A percentile compares a stretch with the other conserved stretches of the same genome.
phyloP scores from a whole-genome alignment of 768 basidiomycete genomes.

The Omphalotus guepiniiformis region DNA sequence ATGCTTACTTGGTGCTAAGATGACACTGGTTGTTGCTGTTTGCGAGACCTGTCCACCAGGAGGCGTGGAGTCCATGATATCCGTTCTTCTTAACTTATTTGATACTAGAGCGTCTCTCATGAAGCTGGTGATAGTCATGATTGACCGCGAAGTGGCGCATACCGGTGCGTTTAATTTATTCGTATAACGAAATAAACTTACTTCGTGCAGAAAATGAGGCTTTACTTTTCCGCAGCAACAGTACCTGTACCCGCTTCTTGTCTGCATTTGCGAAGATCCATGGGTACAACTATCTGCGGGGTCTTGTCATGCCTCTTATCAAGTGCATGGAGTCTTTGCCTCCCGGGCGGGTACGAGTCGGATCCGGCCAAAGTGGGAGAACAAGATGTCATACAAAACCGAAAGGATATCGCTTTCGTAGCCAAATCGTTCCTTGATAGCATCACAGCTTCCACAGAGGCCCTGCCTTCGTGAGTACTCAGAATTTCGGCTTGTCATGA shows the following conservation, averaged over 20 bases:
- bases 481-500: too few species aligned
- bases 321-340: slow-evolving; percentile 71
- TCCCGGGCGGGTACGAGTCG: slow-evolving; percentile 70
- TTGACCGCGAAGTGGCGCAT: slow-evolving; percentile 77
- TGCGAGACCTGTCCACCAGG: slow-evolving; percentile 78
- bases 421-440: slow-evolving; percentile 73
- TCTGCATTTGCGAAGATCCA: slow-evolving; percentile 86
- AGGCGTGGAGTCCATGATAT: slow-evolving; percentile 82
- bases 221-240: slow-evolving; percentile 83
- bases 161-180: slow-evolving; percentile 49
- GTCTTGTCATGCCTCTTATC: slow-evolving; percentile 72
- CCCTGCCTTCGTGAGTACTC: slow-evolving; percentile 65
- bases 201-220: slow-evolving; percentile 62
- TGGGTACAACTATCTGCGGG: slow-evolving; percentile 88
- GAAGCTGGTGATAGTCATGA: slow-evolving; percentile 73
- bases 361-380: slow-evolving; percentile 60
- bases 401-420: slow-evolving; percentile 65
- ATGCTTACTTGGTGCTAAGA: slow-evolving; percentile 47
- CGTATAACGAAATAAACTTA: too few species aligned
- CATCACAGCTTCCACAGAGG: slow-evolving; percentile 64
- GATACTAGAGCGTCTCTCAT: slow-evolving; percentile 72
- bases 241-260: slow-evolving; percentile 81
- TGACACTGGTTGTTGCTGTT: slow-evolving; percentile 78
- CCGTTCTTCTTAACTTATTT: slow-evolving; percentile 82
- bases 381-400: slow-evolving; percentile 64